phyloP scores from a whole-genome alignment of 1,139 yeast species.

The Groenewaldozyma sp. region DNA sequence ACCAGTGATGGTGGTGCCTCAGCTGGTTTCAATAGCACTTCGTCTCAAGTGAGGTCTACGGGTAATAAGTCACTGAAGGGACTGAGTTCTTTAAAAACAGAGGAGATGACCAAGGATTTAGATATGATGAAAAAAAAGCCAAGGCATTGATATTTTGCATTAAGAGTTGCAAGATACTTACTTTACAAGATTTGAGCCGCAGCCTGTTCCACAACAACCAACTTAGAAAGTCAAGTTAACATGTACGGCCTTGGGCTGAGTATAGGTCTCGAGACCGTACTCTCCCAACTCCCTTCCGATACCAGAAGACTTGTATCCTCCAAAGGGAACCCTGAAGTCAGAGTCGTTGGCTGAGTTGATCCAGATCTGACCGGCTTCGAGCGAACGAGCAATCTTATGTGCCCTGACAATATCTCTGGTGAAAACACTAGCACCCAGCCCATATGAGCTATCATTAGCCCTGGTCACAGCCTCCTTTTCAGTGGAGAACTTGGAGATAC shows the following conservation, averaged over 20 bases:
- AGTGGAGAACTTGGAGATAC: conserved; percentile 57
- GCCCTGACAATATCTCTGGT: conserved; percentile 51
- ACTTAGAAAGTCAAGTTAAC: conserved; percentile 27
- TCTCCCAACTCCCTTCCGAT: conserved; percentile 84
- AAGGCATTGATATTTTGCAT: neutral
- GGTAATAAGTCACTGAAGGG: neutral
- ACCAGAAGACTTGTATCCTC: conserved; percentile 76
- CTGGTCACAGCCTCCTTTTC: conserved; percentile 60
- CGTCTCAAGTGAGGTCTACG: neutral
- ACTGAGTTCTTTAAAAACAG: neutral
- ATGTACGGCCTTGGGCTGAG: conserved; percentile 74
- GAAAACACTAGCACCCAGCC: conserved; percentile 77
- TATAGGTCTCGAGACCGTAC: conserved; percentile 66
- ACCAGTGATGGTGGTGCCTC: neutral
- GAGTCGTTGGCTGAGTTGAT: conserved; percentile 75
- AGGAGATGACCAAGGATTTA: conserved; percentile 1
- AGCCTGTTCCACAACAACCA: too few species aligned
- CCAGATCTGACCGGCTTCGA: conserved; percentile 77
- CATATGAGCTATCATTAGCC: conserved; percentile 69
- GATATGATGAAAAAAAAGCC: neutral
- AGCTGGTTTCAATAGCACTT: neutral
- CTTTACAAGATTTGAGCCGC: too few species aligned
- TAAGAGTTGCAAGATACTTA: too few species aligned
- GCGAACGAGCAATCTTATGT: conserved; percentile 49
- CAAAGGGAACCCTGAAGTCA: conserved; percentile 70